Evolutionary conservation across 768 basidiomycete species (phyloP), one percentile per base, ranked within the genome.

Genomic region (Boletus reticulatus): DNA sequence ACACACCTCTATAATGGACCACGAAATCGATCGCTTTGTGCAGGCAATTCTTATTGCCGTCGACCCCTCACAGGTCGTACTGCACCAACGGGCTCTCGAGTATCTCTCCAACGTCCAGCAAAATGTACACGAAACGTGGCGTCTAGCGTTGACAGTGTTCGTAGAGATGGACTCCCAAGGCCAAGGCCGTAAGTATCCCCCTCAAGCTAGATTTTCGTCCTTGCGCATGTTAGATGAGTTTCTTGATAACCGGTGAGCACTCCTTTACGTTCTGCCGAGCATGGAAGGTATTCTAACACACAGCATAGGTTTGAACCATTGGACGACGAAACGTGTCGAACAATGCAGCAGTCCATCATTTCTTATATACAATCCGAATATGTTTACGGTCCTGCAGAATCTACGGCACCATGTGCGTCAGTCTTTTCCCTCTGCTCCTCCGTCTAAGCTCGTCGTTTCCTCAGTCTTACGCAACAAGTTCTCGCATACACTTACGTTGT

Each of bases 401-500:
- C 84, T 22, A 84, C 80, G 60, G 84, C 91, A 48, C 68, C 87
- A 48, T 97, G 94, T 94, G 68, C 74, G 94, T 80, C 14, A 42
- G 49, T 61, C 38, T n/a, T 53, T 39, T 11, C n/a, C 48, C 36
- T 50, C 11, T 3, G 4, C 6, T 36, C 32, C 41, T 52, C 38
- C 34, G 4, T 45, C 56, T 64, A 47, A 60, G 31, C 41, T 32
- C 20, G 41, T 36, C 49, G 16, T 56, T 62, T 53, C 66, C 50
- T 41, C 57, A 95, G 93, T 90, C 73, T 75, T 98, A 52, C 87
- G 95, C 68, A 98, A 98, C 79, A 97, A 97, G 72, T 92, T 94
- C 75, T 90, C 91, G 27, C 92, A 94, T 76, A 92, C 92, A 37
- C 78, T 94, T 56, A 89, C 92, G 2, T 81, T 92, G 47, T 85